Evolutionary conservation across 768 basidiomycete species (phyloP), one percentile per base, ranked within the genome.

Genomic region (Mycena venus): DNA sequence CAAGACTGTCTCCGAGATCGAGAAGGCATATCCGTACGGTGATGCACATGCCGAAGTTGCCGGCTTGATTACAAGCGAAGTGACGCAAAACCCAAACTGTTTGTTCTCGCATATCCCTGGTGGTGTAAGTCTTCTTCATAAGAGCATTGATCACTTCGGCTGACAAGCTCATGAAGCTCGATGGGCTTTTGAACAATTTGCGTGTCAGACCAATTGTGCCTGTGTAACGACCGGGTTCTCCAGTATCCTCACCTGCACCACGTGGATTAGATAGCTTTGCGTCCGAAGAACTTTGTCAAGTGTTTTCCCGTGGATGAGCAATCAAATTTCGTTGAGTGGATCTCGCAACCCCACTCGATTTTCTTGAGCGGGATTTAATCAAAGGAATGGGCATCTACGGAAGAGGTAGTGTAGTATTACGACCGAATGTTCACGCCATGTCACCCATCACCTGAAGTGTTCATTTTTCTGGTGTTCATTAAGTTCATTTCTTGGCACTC

Each of bases 191-290:
- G 58, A 38, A 60, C 34, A 38, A 60, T 60, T 60, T 60, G 58
- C 58, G 58, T 60, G 34, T 60, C 58, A 34, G 58, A 60, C 58
- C 58, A 38, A 60, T 60, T 38, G 58, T 60, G 58, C 58, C 58
- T 19, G 34, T 60, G 25, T 31, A 60, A 60, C 25, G 58, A 38
- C 34, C 53, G 53, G 53, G 53, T 23, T 56, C 53, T 56, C 53
- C 53, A 56, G 53, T 23, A 56, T n/a, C n/a, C n/a, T n/a, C n/a
- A n/a, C n/a, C n/a, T n/a, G n/a, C n/a, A n/a, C n/a, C n/a, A n/a
- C n/a, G n/a, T n/a, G n/a, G n/a, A n/a, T n/a, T n/a, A n/a, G n/a
- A n/a, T n/a, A n/a, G n/a, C n/a, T n/a, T n/a, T n/a, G n/a, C n/a
- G n/a, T n/a, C 49, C 53, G 36, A 38, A 38, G 36, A 38, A 14